phyloP scores from a whole-genome alignment of 106 monocot species.

The Hemerocallis citrina region DNA sequence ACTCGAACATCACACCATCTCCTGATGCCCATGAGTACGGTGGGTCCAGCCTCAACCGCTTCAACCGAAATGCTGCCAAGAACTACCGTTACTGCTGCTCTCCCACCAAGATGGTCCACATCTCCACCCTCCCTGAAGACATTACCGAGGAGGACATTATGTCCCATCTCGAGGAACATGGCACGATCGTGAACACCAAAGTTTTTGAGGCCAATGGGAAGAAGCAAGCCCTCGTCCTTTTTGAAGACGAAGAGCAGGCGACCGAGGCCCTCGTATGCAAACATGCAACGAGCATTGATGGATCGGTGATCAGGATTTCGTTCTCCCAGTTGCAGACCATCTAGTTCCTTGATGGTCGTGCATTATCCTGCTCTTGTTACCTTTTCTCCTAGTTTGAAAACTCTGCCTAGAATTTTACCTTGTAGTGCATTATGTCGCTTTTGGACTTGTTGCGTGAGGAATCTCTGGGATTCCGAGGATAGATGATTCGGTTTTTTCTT shows the following conservation, averaged over 20 bases:
- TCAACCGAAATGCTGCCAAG: slow-evolving; percentile 70
- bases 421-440: no score
- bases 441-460: no score
- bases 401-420: no score
- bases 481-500: no score
- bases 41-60: slow-evolving; percentile 80
- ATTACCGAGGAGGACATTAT: slow-evolving; percentile 49
- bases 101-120: slow-evolving; percentile 61
- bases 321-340: slow-evolving; percentile 70
- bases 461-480: no score
- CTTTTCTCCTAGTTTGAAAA: no score
- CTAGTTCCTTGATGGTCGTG: no score
- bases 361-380: no score
- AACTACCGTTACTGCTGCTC: slow-evolving; percentile 64
- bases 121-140: slow-evolving; percentile 54
- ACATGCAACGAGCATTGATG: slow-evolving; percentile 48
- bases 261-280: slow-evolving; percentile 61
- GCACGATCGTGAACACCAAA: slow-evolving; percentile 34
- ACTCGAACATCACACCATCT: slow-evolving; percentile 71
- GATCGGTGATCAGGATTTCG: slow-evolving; percentile 53
- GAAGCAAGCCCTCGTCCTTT: slow-evolving; percentile 54
- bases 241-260: slow-evolving; percentile 61
- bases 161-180: slow-evolving; percentile 50
- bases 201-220: slow-evolving; percentile 58
- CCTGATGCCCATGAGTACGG: slow-evolving; percentile 72